phyloP scores from a whole-genome alignment of 176 grass and related monocot species.

The Eragrostis curvula region DNA sequence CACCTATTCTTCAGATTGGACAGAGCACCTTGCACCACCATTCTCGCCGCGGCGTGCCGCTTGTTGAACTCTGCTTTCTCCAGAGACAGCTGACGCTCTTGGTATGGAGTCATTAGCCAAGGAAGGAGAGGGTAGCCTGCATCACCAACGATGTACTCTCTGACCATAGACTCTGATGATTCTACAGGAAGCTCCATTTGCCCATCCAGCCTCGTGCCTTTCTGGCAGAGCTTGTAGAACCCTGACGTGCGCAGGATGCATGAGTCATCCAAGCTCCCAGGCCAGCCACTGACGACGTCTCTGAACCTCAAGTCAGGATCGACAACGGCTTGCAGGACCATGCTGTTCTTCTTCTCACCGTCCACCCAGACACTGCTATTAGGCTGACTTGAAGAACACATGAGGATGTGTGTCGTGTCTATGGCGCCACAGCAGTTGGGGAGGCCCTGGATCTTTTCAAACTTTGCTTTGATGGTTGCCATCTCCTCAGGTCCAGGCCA shows the following conservation, averaged over 20 bases:
- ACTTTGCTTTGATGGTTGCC: slow-evolving; percentile 48
- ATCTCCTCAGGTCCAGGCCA: slow-evolving; percentile 55
- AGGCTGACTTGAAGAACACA: slow-evolving; percentile 57
- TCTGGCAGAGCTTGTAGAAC: slow-evolving; percentile 60
- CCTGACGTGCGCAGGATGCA: slow-evolving; percentile 58
- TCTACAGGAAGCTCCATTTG: slow-evolving; percentile 43
- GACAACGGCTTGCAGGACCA: slow-evolving; percentile 69
- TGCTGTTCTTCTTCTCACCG: slow-evolving; percentile 58
- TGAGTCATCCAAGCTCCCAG: slow-evolving; percentile 58
- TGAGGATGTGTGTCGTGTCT: slow-evolving; percentile 58
- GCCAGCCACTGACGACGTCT: slow-evolving; percentile 71
- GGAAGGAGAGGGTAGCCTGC: slow-evolving; percentile 59
- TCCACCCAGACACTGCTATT: slow-evolving; percentile 65
- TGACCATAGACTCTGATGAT: slow-evolving; percentile 32
- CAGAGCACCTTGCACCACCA: slow-evolving; percentile 44
- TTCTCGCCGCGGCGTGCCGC: slow-evolving; percentile 22
- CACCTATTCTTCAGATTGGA: slow-evolving; percentile 46
- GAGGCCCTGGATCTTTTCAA: slow-evolving; percentile 51
- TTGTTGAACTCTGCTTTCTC: slow-evolving; percentile 53
- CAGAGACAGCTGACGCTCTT: slow-evolving; percentile 34
- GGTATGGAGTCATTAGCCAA: slow-evolving; percentile 66
- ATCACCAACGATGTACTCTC: slow-evolving; percentile 68
- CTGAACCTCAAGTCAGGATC: slow-evolving; percentile 68
- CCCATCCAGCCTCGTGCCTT: slow-evolving; percentile 52
- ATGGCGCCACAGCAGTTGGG: slow-evolving; percentile 70